Evolutionary conservation across 306 rosid genomes (phyloP).

Genomic region (Corylus americana): DNA sequence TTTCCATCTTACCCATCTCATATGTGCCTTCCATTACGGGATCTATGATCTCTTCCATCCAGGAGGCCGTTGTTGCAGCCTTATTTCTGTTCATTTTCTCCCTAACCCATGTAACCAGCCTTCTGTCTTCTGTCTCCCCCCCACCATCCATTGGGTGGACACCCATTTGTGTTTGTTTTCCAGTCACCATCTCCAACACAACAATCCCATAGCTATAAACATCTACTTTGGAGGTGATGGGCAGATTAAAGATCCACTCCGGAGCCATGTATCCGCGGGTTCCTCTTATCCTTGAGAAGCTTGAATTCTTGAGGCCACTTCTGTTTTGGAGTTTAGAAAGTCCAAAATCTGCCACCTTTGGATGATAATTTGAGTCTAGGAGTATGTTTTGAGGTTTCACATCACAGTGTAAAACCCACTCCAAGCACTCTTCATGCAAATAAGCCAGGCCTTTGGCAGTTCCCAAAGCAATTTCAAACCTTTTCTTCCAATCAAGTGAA

Average conservation of each 20-base stretch:
- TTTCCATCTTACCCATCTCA: conserved; percentile 35
- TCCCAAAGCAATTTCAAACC: conserved; percentile 56
- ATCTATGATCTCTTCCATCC: conserved; percentile 48
- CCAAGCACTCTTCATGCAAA: conserved; percentile 65
- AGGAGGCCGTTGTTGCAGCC: not conserved
- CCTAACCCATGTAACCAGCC: conserved; percentile 44
- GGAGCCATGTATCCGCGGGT: conserved; percentile 78
- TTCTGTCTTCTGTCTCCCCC: conserved; percentile 28
- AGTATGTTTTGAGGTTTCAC: conserved; percentile 73
- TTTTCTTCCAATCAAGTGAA: conserved; percentile 43
- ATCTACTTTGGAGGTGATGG: conserved; percentile 67
- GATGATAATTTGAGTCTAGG: conserved; percentile 40
- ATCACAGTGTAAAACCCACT: conserved; percentile 77
- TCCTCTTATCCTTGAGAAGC: conserved; percentile 53
- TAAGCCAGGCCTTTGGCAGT: conserved; percentile 58
- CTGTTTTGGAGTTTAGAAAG: conserved; percentile 50
- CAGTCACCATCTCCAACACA: conserved; percentile 57
- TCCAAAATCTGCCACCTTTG: conserved; percentile 73
- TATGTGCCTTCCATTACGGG: conserved; percentile 27
- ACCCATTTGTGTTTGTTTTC: conserved; percentile 35
- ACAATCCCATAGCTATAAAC: conserved; percentile 69
- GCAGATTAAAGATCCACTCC: conserved; percentile 57
- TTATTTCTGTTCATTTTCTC: conserved; percentile 21
- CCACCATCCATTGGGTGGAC: conserved; percentile 8
- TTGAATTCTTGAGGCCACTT: conserved; percentile 17